Conservation (phyloP, 352 stramenopile species). For the Sclerospora graminicola region DNA sequence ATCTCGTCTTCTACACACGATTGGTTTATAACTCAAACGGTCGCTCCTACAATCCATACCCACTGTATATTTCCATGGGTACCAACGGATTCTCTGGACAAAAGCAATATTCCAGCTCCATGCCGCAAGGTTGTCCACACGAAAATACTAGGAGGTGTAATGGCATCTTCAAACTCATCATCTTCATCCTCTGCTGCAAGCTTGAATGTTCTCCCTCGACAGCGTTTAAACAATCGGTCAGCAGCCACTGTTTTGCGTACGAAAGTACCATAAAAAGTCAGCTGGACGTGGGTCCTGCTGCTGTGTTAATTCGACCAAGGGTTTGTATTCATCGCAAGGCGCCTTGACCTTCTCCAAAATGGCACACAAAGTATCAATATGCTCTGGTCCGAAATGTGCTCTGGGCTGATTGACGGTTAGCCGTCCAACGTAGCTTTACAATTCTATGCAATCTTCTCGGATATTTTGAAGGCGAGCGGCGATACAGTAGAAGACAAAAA, state of each 20-base stretch:
- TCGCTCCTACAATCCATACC: slow-evolving; percentile 45
- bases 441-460: no score
- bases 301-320: no score
- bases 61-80: slow-evolving; percentile 22
- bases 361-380: no score
- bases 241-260: no score
- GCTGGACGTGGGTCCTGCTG: slow-evolving; percentile 65
- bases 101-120: slow-evolving; percentile 45
- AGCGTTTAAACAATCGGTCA: no score
- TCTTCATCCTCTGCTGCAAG: slow-evolving; percentile 43
- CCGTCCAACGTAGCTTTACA: no score
- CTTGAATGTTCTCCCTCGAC: slow-evolving; percentile 32
- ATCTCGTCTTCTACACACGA: no score
- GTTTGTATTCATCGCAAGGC: slow-evolving; percentile 82
- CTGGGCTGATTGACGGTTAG: slow-evolving; percentile 26
- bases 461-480: no score
- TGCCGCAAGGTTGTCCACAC: slow-evolving; percentile 34
- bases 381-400: no score
- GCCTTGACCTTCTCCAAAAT: slow-evolving; percentile 82
- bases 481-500: no score
- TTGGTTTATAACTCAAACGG: slow-evolving; percentile 52
- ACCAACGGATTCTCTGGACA: no score
- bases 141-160: slow-evolving; percentile 67
- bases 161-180: no score
- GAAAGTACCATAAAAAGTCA: slow-evolving; percentile 78